Evolutionary conservation across 768 basidiomycete species (phyloP).

Genomic region (Chalciporus pseudorubinellus): DNA sequence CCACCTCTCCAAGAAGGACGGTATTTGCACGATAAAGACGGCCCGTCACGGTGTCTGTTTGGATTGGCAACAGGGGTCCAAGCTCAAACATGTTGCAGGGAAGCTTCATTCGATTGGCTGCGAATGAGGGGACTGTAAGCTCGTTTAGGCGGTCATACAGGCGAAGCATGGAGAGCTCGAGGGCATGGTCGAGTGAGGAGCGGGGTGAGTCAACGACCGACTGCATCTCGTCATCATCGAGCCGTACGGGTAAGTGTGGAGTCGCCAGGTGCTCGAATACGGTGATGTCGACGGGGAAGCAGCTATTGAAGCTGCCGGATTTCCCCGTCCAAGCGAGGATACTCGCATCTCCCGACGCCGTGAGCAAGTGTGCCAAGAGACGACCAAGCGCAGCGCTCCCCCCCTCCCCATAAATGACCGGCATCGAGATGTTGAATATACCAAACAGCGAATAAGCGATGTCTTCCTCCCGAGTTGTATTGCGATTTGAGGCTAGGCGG

Average conservation of each 20-base stretch:
- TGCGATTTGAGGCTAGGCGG: not conserved
- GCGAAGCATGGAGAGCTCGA: not conserved
- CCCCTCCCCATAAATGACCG: conserved; percentile 1
- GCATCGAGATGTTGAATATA: not conserved
- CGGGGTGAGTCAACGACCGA: not conserved
- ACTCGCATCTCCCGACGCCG: conserved; percentile 1
- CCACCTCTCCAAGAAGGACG: not conserved
- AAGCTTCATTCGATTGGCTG: conserved; percentile 7
- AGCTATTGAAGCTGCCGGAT: conserved; percentile 8
- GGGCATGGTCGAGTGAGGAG: not conserved
- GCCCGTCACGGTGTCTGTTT: not conserved
- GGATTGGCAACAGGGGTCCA: not conserved
- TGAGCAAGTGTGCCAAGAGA: not conserved
- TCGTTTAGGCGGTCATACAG: not conserved
- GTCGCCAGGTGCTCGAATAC: not conserved
- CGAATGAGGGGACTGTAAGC: not conserved
- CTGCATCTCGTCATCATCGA: not conserved
- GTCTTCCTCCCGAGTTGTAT: not conserved
- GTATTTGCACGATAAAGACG: not conserved
- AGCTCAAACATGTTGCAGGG: conserved; percentile 4
- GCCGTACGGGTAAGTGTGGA: not conserved
- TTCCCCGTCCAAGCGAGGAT: conserved; percentile 8
- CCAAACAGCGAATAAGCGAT: not conserved
- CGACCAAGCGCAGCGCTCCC: not conserved
- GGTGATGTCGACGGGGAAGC: not conserved